These are phyloP conservation scores for Xylariaceae sp. DNA, from an alignment of 2,329 filamentous ascomycete genomes.

Conservation along the genomic window DNA sequence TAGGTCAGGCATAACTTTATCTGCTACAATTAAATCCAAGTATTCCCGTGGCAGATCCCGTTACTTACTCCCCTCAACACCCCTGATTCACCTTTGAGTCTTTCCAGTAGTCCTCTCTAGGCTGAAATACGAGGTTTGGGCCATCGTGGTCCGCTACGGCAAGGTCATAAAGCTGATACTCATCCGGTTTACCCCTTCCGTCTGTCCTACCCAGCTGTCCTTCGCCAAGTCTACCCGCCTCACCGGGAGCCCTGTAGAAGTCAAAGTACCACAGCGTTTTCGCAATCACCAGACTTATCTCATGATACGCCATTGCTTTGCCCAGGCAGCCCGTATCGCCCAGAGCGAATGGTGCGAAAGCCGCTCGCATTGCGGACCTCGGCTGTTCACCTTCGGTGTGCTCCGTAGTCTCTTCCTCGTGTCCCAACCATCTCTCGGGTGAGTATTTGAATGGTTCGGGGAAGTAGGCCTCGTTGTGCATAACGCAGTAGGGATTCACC, in stretches of 20 bases:
- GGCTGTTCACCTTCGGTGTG: too few relatives aligned
- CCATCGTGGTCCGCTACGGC: constrained; percentile 8
- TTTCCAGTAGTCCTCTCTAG: too few relatives aligned
- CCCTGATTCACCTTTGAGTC: too few relatives aligned
- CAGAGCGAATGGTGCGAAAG: constrained; percentile 9
- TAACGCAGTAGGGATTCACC: neutral
- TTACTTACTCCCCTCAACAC: too few relatives aligned
- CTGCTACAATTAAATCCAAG: too few relatives aligned
- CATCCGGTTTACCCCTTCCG: neutral
- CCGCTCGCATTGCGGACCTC: constrained; percentile 3
- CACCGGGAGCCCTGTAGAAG: constrained; percentile 2
- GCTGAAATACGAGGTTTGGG: constrained; percentile 6
- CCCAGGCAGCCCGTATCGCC: constrained; percentile 7
- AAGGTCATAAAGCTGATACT: constrained; percentile 8
- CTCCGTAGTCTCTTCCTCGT: too few relatives aligned
- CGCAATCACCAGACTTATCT: constrained; percentile 4
- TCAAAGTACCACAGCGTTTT: constrained; percentile 13
- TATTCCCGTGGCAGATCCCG: too few relatives aligned
- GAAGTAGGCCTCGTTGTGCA: constrained; percentile 7
- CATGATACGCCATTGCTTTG: constrained; percentile 12
- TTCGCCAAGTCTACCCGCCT: neutral
- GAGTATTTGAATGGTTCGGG: neutral
- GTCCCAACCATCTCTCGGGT: constrained; percentile 2
- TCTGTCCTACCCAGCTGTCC: constrained; percentile 1
- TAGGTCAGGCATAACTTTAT: too few relatives aligned